Evolutionary conservation across 306 rosid species (phyloP).

Genomic region (Lithocarpus polystachyus): DNA sequence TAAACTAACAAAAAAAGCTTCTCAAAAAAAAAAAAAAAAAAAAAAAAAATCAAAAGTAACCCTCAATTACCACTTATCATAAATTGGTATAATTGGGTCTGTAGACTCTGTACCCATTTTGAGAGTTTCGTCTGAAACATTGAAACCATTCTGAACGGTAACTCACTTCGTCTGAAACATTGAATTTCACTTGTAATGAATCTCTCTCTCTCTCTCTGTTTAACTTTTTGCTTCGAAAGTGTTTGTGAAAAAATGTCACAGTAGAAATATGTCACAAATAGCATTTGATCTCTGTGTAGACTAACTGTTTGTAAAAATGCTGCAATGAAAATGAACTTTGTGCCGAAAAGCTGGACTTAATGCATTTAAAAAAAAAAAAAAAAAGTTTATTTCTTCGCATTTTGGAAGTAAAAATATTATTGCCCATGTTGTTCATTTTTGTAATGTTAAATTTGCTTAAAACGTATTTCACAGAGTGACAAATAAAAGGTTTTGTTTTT

Average conservation of each 20-base stretch:
- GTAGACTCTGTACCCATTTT: too few species aligned
- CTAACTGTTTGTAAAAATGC: conserved; percentile 13
- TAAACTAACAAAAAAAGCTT: too few species aligned
- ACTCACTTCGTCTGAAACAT: background rate
- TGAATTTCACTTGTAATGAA: background rate
- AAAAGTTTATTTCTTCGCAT: background rate
- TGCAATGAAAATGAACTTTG: conserved; percentile 7
- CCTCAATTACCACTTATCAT: too few species aligned
- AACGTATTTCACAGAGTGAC: background rate
- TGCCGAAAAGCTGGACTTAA: background rate
- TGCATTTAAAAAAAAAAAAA: background rate
- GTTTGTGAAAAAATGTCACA: background rate
- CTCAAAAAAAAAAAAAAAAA: too few species aligned
- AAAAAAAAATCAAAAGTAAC: too few species aligned
- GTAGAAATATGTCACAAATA: background rate
- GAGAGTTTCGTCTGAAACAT: too few species aligned
- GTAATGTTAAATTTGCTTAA: background rate
- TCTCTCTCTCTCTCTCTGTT: background rate
- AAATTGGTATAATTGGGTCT: too few species aligned
- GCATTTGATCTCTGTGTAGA: background rate
- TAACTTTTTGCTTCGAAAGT: background rate
- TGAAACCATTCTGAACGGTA: too few species aligned
- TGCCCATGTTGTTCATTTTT: background rate
- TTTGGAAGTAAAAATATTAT: background rate
- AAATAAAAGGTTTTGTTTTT: background rate